phyloP scores from a whole-genome alignment of 208 protist genomes.

The Trypanosoma caninum region DNA sequence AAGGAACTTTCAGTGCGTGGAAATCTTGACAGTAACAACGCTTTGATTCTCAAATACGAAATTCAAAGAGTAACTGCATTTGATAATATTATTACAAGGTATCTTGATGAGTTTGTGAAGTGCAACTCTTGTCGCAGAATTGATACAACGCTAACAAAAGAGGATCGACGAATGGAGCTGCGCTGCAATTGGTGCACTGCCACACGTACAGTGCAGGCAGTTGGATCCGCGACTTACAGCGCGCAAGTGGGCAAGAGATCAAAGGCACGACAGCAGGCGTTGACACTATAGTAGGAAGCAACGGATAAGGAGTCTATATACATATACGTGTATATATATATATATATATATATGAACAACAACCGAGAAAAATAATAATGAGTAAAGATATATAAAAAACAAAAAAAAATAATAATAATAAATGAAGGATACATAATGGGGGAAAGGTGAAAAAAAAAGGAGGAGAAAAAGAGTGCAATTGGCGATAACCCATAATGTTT shows the following conservation, averaged over 20 bases:
- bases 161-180: slow-evolving; percentile 65
- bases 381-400: not conserved
- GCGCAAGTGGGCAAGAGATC: slow-evolving; percentile 82
- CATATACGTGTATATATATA: no score
- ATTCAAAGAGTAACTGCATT: slow-evolving; percentile 81
- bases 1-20: slow-evolving; percentile 88
- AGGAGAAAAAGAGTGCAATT: not conserved
- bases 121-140: slow-evolving; percentile 88
- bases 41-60: slow-evolving; percentile 88
- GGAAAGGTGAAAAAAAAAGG: not conserved
- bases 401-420: not conserved
- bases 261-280: slow-evolving; percentile 43
- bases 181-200: slow-evolving; percentile 79
- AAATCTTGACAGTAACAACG: slow-evolving; percentile 81
- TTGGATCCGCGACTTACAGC: slow-evolving; percentile 60
- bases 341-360: no score
- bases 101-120: slow-evolving; percentile 90
- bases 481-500: not conserved
- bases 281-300: slow-evolving; percentile 66
- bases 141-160: slow-evolving; percentile 85
- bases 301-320: no score
- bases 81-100: slow-evolving; percentile 80
- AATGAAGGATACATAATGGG: not conserved
- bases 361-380: no score
- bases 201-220: slow-evolving; percentile 68